Base-by-base conservation (phyloP, 2,329 filamentous ascomycete species). In the Botrytis tulipae region DNA sequence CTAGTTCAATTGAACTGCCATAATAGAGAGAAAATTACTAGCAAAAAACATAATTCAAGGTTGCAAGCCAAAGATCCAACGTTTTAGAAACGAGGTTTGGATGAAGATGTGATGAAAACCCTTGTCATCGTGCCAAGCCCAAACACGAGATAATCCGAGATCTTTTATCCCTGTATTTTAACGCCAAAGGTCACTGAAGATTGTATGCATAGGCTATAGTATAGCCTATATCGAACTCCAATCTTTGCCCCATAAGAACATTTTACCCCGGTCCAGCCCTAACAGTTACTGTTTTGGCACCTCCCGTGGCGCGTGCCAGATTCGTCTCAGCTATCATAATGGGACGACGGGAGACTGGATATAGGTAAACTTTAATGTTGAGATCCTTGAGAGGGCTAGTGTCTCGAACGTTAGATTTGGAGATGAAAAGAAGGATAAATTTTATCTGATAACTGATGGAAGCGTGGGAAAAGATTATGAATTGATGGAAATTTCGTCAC, bases 301-400 rank as follows among this genome's bases (percentile, higher is more conserved):
- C 51, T 29, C 42, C 29, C 46, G 51, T 61, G 71, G 63, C 63
- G 51, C 59, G 78, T 79, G 51, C 74, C 78, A 80, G 75, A 76
- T 44, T 72, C 76, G 79, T 80, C 79, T 80, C 79, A 78, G 57
- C 63, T 73, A 70, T 73, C 29, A 65, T 75, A 71, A 46, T 70
- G 74, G 74, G 69, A 62, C 35, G 61, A 68, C 40, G 37, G 37
- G 44, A 40, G 35, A 35, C 10, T 46, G 18, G 40, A 69, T 20
- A 72, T 72, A 32, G 18, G n/a, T 32, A 29, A 51, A 48, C 22
- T 61, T 51, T 16, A 65, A 61, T 40, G 35, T 54, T 54, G 7
- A 54, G 40, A 67, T 51, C 44, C 16, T 37, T 46, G n/a, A 29
- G 16, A 40, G 54, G 25, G 5, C 40, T 25, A 59, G 29, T 59